phyloP scores from a whole-genome alignment of 352 stramenopile genomes.

The Globisporangium yorkense region DNA sequence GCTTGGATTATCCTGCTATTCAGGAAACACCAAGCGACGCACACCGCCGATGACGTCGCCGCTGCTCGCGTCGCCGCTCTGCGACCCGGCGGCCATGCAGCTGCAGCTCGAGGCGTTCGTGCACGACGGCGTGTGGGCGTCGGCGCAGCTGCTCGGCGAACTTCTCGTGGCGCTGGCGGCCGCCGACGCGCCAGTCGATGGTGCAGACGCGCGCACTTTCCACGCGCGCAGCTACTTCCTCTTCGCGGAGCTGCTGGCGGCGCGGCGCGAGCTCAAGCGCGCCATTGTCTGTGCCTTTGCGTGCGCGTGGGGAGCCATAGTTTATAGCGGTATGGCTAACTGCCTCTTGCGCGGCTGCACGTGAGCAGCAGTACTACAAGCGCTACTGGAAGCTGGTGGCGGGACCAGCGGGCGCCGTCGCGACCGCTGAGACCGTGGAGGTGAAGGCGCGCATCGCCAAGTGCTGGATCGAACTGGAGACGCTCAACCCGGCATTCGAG shows the following conservation, averaged over 20 bases:
- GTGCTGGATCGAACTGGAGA: conserved; percentile 57
- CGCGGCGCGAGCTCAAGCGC: conserved; percentile 61
- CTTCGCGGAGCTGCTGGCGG: conserved; percentile 64
- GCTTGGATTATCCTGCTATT: no score
- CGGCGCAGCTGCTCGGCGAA: conserved; percentile 60
- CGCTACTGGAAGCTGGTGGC: conserved; percentile 34
- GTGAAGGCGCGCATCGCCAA: conserved; percentile 62
- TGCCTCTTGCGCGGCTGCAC: not conserved
- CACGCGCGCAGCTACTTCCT: conserved; percentile 50
- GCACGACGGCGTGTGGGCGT: conserved; percentile 36
- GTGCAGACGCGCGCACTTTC: conserved; percentile 25
- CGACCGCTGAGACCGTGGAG: conserved; percentile 14
- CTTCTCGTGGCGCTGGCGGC: conserved; percentile 47
- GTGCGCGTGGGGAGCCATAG: no score
- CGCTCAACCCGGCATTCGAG: conserved; percentile 53
- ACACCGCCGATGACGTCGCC: not conserved
- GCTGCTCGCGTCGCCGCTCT: conserved; percentile 3
- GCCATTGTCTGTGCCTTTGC: conserved; percentile 36
- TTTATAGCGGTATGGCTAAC: no score
- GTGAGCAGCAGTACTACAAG: conserved; percentile 42
- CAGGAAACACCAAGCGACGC: not conserved
- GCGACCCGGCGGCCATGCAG: conserved; percentile 49
- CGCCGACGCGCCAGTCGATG: conserved; percentile 6
- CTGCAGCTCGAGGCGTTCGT: conserved; percentile 53
- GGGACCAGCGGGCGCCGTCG: conserved; percentile 6